Percentiles rank a stretch among this genome's conserved stretches.
Conservation (phyloP, 148 eudicot species). For the Mesembryanthemum crystallinum region DNA sequence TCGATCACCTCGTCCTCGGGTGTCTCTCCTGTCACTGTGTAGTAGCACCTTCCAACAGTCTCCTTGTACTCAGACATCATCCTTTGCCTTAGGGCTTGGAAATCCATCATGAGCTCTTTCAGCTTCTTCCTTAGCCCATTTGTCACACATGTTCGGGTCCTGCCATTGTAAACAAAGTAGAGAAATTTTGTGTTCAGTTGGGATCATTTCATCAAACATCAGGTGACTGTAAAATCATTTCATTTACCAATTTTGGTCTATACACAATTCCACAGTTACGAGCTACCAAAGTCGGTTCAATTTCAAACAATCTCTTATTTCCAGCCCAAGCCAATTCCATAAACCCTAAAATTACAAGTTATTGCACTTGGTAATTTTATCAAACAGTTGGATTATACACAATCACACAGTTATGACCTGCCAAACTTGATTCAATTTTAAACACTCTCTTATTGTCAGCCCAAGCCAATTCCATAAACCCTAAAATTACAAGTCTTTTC, state of each 20-base stretch:
- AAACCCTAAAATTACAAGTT: background rate
- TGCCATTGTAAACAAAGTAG: conserved; percentile 4
- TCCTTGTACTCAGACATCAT: conserved; percentile 91
- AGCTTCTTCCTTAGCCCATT: conserved; percentile 92
- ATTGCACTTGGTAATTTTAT: too few relatives aligned
- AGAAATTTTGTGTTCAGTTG: background rate
- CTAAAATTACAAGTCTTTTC: background rate
- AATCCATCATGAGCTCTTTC: conserved; percentile 91
- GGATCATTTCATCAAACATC: background rate
- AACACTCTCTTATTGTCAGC: background rate
- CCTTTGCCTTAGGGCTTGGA: conserved; percentile 70
- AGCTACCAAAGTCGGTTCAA: too few relatives aligned
- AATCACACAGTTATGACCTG: background rate
- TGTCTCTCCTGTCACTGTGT: conserved; percentile 84
- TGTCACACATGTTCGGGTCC: conserved; percentile 71
- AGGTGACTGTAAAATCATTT: too few relatives aligned
- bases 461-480: background rate
- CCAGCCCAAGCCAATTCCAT: too few relatives aligned
- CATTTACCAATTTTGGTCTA: too few relatives aligned
- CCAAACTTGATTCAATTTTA: background rate
- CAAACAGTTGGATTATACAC: too few relatives aligned
- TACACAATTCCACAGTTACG: too few relatives aligned
- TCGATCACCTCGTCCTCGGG: conserved; percentile 79
- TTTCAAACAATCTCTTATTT: too few relatives aligned
- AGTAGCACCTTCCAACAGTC: conserved; percentile 68